Evolutionary conservation across 306 rosid species (phyloP).

Genomic region (Vicia villosa): DNA sequence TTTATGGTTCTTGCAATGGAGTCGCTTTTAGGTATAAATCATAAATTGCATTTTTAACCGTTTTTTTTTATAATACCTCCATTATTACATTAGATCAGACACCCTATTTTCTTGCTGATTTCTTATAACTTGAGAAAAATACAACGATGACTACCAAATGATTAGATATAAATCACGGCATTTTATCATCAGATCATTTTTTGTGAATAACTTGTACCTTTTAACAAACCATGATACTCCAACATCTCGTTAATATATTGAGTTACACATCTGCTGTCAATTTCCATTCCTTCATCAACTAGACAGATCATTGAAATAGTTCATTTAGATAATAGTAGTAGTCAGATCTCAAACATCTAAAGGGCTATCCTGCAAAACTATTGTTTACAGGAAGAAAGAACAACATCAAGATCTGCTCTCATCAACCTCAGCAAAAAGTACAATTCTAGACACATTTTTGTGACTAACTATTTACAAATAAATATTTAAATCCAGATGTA

Average conservation of each 20-base stretch:
- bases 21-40: no score
- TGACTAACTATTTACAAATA: conserved; percentile 8
- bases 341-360: neutral
- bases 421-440: neutral
- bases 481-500: conserved; percentile 14
- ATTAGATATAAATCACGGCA: no score
- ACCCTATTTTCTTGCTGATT: neutral
- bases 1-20: no score
- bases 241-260: neutral
- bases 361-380: neutral
- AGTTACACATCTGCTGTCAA: neutral
- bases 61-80: no score
- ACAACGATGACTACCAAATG: no score
- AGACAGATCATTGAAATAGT: neutral
- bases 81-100: neutral
- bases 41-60: no score
- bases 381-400: neutral
- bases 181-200: no score
- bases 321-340: neutral
- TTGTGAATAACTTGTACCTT: neutral
- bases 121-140: neutral
- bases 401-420: neutral
- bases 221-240: neutral
- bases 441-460: neutral
- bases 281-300: neutral